Base-by-base conservation (phyloP, 1,284 basidiomycete genomes). In the Coniophora puteana region DNA sequence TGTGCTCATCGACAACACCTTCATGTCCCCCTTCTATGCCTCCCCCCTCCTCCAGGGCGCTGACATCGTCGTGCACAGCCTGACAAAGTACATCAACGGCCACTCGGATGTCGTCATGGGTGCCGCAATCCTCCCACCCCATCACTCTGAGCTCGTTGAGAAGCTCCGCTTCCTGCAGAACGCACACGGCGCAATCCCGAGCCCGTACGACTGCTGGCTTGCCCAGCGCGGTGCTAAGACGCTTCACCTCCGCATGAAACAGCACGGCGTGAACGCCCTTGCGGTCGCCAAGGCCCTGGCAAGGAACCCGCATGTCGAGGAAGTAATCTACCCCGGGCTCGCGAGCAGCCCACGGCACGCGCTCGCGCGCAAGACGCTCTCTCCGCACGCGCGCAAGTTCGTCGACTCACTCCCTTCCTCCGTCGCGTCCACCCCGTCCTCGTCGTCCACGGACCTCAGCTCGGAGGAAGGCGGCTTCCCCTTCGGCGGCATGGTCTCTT, bases 71-170 rank as follows among this genome's bases (percentile, higher is more conserved):
- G 47, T 88, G 28, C 85, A 93, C 72, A 78, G 76, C 32, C 68
- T 92, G 35, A 90, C 91, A 0, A 98, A 98, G 65, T 97, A 96
- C 68, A 72, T 96, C 58, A 93, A 93, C 58, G 93, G 94, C 0
- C 93, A 96, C 67, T 88, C 87, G 0, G 93, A 97, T 58, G 89
- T 93, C 55, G 74, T 95, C 55, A 88, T 92, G 76, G 93, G 93
- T 26, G 82, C 83, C 0, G 65, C 89, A 43, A 82, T 92, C 52
- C 72, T 89, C 8, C 83, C 83, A 13, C 55, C 76, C 0, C 72
- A 78, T 40, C 80, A 77, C 49, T 44, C 65, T 8, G 58, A 58
- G 1, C 62, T 83, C 40, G 61, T 60, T 0, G 62, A 72, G 5
- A 76, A 73, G 33, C 69, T 95, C 21, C 79, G 89, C 3, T 98